Conservation (phyloP, 495 filamentous ascomycete genomes). For the Trichocladium antarcticum region DNA sequence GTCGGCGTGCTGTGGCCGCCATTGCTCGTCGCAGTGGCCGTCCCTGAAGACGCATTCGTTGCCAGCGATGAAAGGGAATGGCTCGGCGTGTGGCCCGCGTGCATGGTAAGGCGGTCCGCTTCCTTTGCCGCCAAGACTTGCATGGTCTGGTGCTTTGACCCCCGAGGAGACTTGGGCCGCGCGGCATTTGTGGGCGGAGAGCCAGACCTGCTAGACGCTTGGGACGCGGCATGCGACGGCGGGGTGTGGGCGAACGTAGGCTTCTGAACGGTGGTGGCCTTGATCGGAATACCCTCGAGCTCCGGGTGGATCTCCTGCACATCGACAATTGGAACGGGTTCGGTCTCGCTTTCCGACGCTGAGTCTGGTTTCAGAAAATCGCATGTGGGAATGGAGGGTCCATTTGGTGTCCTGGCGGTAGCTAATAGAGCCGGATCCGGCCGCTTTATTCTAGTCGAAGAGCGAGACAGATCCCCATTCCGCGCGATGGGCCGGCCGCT, state of each 20-base stretch:
- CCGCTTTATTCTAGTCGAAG: not conserved
- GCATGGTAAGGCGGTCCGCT: constrained; percentile 36
- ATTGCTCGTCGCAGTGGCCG: constrained; percentile 29
- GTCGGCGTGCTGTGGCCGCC: constrained; percentile 34
- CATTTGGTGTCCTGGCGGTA: constrained; percentile 4
- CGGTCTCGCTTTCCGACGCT: constrained; percentile 11
- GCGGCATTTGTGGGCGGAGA: constrained; percentile 13
- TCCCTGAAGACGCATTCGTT: constrained; percentile 27
- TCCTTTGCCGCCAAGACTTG: constrained; percentile 33
- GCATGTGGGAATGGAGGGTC: constrained; percentile 1
- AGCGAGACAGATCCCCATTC: not conserved
- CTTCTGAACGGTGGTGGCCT: constrained; percentile 31
- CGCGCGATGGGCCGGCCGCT: not conserved
- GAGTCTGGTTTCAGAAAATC: constrained; percentile 10
- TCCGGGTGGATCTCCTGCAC: constrained; percentile 36
- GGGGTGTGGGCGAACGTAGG: constrained; percentile 31
- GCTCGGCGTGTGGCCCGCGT: constrained; percentile 40
- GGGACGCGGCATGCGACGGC: constrained; percentile 16
- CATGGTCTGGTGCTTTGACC: constrained; percentile 29
- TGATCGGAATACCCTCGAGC: constrained; percentile 37
- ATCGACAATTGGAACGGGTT: constrained; percentile 31
- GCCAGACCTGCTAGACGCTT: constrained; percentile 15
- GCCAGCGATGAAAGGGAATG: constrained; percentile 36
- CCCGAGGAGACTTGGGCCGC: constrained; percentile 8
- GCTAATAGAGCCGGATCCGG: constrained; percentile 4